Evolutionary conservation across 108 stramenopile species (phyloP).

Genomic region (Stephanodiscus triporus): DNA sequence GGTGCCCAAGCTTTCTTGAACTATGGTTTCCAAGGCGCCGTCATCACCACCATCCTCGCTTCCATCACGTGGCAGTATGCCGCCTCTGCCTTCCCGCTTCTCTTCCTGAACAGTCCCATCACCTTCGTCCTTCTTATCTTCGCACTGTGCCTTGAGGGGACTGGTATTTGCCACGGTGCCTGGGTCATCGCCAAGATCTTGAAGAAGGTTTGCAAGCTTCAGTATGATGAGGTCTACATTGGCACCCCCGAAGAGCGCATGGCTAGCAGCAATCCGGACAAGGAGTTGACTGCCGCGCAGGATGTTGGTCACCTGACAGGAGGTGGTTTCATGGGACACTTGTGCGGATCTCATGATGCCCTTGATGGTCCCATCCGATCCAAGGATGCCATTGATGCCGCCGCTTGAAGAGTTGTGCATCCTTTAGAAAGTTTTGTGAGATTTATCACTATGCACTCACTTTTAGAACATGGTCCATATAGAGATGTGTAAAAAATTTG

Average conservation of each 20-base stretch:
- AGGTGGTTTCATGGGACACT: conserved; percentile 21
- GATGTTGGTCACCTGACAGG: conserved; percentile 19
- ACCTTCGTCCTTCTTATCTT: conserved; percentile 54
- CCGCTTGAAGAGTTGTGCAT: neutral
- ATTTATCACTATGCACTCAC: too few relatives aligned
- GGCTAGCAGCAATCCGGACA: conserved; percentile 28
- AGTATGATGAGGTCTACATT: conserved; percentile 68
- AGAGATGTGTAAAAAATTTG: too few relatives aligned
- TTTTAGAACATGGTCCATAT: too few relatives aligned
- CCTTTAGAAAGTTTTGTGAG: too few relatives aligned
- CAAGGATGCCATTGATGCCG: conserved; percentile 30
- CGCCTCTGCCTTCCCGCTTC: conserved; percentile 67
- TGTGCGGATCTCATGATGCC: conserved; percentile 18
- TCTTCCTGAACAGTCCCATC: conserved; percentile 65
- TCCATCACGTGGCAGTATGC: conserved; percentile 81
- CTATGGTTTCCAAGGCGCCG: conserved; percentile 77
- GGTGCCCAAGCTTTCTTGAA: conserved; percentile 73
- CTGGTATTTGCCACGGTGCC: conserved; percentile 59
- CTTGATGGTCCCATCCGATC: conserved; percentile 24
- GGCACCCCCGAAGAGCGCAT: conserved; percentile 70
- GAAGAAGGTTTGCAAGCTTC: conserved; percentile 49
- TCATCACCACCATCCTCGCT: conserved; percentile 81
- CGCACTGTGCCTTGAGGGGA: conserved; percentile 58
- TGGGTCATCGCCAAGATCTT: conserved; percentile 59
- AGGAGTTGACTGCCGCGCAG: conserved; percentile 3